Evolutionary conservation across 345 rosid species (phyloP).

Genomic region (Schrenkiella parvula): DNA sequence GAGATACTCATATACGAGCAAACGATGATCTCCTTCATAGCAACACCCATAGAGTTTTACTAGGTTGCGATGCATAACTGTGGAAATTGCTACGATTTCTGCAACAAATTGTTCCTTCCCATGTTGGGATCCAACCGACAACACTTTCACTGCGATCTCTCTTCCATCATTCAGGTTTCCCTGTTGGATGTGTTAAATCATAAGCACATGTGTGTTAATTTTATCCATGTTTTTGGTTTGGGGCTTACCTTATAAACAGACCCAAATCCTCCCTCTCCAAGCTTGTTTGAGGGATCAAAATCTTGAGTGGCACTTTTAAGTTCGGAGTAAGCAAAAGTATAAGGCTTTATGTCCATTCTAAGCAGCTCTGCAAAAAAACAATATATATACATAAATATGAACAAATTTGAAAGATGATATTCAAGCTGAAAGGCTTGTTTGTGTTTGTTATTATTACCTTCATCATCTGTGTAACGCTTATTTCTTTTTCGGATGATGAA

Average conservation of each 20-base stretch:
- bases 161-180: conserved; percentile 35
- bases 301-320: conserved; percentile 59
- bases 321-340: conserved; percentile 54
- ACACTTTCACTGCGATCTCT: conserved; percentile 55
- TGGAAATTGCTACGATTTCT: conserved; percentile 46
- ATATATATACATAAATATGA: too few relatives aligned
- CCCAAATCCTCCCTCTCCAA: conserved; percentile 85
- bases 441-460: conserved; percentile 39
- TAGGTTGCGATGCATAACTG: conserved; percentile 33
- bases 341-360: conserved; percentile 46
- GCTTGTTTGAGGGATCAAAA: conserved; percentile 52
- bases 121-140: conserved; percentile 56
- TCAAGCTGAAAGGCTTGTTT: background rate
- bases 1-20: conserved; percentile 24
- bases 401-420: background rate
- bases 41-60: conserved; percentile 37
- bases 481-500: conserved; percentile 37
- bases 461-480: conserved; percentile 38
- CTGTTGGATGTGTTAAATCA: conserved; percentile 17
- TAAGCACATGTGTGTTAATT: background rate
- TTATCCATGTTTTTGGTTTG: background rate
- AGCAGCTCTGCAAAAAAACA: conserved; percentile 39
- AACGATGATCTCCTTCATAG: conserved; percentile 30
- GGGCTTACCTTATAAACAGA: conserved; percentile 51
- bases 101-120: conserved; percentile 66